Conservation (phyloP, 169 alveolate genomes). For the Sarcocystis neurona region DNA sequence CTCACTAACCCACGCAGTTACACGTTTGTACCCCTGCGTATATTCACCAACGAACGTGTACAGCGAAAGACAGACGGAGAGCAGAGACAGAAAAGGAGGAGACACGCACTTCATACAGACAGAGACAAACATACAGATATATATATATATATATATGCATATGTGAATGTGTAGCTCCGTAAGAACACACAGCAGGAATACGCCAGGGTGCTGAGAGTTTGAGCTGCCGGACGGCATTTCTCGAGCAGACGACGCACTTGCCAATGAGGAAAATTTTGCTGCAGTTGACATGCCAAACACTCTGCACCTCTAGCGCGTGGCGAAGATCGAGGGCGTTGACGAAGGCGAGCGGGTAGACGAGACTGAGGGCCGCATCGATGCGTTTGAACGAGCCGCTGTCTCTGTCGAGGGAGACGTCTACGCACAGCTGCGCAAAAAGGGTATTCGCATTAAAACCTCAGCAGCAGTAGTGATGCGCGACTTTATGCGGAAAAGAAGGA, state of each 20-base stretch:
- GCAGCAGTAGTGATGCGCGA: not conserved
- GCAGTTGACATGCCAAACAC: constrained; percentile 24
- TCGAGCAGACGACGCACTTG: not conserved
- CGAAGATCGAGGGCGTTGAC: not conserved
- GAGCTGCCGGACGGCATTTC: not conserved
- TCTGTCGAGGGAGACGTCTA: not conserved
- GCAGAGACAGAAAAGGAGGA: too few relatives aligned
- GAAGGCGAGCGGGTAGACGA: constrained; percentile 24
- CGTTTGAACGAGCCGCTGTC: constrained; percentile 30
- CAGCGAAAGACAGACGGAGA: too few relatives aligned
- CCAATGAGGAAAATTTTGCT: not conserved
- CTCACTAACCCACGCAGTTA: too few relatives aligned
- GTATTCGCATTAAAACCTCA: not conserved
- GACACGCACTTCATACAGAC: not conserved
- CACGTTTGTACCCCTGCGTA: too few relatives aligned
- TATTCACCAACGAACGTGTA: too few relatives aligned
- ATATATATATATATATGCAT: not conserved
- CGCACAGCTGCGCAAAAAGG: not conserved
- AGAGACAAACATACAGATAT: not conserved
- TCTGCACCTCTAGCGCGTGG: not conserved
- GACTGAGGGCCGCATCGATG: constrained; percentile 16
- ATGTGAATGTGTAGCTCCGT: not conserved
- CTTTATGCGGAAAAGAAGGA: not conserved
- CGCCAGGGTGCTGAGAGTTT: not conserved
- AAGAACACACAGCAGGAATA: not conserved